phyloP scores from a whole-genome alignment of 495 filamentous ascomycete species.

The Evernia prunastri region DNA sequence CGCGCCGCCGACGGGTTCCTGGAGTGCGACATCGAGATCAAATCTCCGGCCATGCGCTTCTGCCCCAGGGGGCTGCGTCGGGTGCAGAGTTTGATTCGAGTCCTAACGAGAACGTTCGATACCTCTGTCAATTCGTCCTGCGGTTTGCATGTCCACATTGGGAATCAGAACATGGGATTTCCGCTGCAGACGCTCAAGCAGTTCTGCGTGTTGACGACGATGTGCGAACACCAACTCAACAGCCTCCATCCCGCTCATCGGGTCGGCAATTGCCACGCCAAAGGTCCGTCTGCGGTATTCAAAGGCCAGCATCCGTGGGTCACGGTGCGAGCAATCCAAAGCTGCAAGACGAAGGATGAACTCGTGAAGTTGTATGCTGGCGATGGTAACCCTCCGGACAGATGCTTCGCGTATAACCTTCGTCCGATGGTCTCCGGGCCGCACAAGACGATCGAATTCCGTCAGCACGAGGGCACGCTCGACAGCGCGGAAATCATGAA shows the following conservation, averaged over 20 bases:
- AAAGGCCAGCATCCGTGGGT: background rate
- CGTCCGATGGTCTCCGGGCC: background rate
- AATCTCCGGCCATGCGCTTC: constrained; percentile 1
- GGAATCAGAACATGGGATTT: constrained; percentile 10
- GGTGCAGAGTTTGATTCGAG: background rate
- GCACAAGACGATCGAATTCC: constrained; percentile 19
- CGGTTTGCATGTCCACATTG: constrained; percentile 20
- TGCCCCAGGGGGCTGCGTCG: background rate
- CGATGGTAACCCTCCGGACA: background rate
- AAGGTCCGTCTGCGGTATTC: background rate
- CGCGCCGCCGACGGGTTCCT: background rate
- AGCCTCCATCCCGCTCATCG: constrained; percentile 13
- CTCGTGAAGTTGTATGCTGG: background rate
- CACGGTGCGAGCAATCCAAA: background rate
- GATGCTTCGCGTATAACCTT: constrained; percentile 11
- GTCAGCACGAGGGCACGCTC: constrained; percentile 16
- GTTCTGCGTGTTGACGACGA: constrained; percentile 5
- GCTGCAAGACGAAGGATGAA: background rate
- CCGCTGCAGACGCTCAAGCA: constrained; percentile 18
- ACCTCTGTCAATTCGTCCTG: constrained; percentile 5
- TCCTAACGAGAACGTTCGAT: background rate
- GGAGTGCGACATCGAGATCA: constrained; percentile 11
- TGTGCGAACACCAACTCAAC: constrained; percentile 16
- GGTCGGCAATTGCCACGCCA: background rate
- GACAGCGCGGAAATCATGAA: background rate